These are phyloP conservation scores for Ottelia alismoides DNA, from an alignment of 106 monocot species.

Conservation along the genomic window DNA sequence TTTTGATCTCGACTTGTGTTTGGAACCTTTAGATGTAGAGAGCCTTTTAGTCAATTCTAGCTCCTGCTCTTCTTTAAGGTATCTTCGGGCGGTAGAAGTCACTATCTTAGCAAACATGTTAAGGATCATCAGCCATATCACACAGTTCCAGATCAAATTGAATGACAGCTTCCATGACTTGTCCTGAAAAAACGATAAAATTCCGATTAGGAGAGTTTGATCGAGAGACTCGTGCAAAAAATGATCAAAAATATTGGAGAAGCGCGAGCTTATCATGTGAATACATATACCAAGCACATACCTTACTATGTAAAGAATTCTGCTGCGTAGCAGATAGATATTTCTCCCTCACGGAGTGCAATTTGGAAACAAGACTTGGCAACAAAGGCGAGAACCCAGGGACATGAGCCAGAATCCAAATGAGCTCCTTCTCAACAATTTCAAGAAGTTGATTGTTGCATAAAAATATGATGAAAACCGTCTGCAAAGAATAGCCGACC, in stretches of 20 bases:
- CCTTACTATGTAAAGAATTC: slow-evolving; percentile 17
- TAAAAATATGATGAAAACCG: slow-evolving; percentile 42
- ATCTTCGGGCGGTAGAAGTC: slow-evolving; percentile 56
- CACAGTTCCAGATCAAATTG: slow-evolving; percentile 60
- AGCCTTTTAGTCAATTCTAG: slow-evolving; percentile 27
- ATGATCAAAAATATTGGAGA: too few relatives aligned
- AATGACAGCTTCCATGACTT: slow-evolving; percentile 77
- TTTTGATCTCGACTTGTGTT: too few relatives aligned
- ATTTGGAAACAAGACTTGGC: slow-evolving; percentile 31
- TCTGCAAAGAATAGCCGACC: slow-evolving; percentile 31
- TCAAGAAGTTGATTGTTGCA: slow-evolving; percentile 72
- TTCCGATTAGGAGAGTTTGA: too few relatives aligned
- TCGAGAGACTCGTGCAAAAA: too few relatives aligned
- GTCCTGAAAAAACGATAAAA: slow-evolving; percentile 35
- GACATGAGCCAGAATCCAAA: slow-evolving; percentile 32
- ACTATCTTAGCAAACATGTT: slow-evolving; percentile 76
- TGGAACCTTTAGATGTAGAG: slow-evolving; percentile 3
- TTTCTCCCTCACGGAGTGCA: slow-evolving; percentile 37
- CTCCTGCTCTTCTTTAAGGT: slow-evolving; percentile 50
- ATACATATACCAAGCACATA: too few relatives aligned
- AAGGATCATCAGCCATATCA: slow-evolving; percentile 75
- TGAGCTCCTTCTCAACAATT: slow-evolving; percentile 40
- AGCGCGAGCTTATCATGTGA: too few relatives aligned
- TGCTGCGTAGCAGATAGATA: slow-evolving; percentile 25
- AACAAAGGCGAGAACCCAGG: slow-evolving; percentile 31